Evolutionary conservation across 2,329 filamentous ascomycete species (phyloP), one percentile per base, ranked within the genome.

Genomic region (Trichoderma harzianum): DNA sequence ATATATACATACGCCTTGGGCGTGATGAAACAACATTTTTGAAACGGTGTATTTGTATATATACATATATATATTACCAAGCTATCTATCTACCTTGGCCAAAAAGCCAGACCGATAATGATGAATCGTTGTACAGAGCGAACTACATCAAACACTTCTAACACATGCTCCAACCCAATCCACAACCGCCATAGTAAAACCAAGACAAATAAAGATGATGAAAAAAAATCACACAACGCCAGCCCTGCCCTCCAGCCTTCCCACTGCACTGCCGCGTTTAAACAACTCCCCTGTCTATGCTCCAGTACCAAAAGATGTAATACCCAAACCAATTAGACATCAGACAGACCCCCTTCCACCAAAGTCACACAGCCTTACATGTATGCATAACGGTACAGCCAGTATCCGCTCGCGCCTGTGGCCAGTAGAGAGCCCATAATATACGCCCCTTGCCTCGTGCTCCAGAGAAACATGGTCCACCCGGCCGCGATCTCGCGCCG

Each of bases 391-490:
- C 73, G 73, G 63, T 76, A 79, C 18, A 81, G 71, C 85, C 84
- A 88, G 80, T 86, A 89, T 7, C 79, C 77, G 6, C 83, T 83
- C 7, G 84, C 74, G 10, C 82, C 80, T 12, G 86, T 72, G 3
- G 83, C 75, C 36, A 87, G 70, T 57, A 85, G 66, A 18, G 84
- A 83, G 2, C 79, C 79, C 43, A 89, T 76, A 12, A 86, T 78
- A 70, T 83, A 76, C 3, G 85, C 85, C 2, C 86, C 86, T 74
- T 87, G 81, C 73, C 81, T 82, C 12, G 87, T 89, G 74, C 86
- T 86, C 79, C 86, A 87, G 53, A 89, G 77, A 58, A 88, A 82
- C 80, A 87, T 86, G 64, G 84, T 84, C 85, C 86, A 88, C 8
- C 88, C 88, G 2, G 86, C 84, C 61, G 86, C 76, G 30, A 84